These are phyloP conservation scores for Aspergillus sp. DNA, from an alignment of 2,329 filamentous ascomycete genomes.

Conservation along the genomic window DNA sequence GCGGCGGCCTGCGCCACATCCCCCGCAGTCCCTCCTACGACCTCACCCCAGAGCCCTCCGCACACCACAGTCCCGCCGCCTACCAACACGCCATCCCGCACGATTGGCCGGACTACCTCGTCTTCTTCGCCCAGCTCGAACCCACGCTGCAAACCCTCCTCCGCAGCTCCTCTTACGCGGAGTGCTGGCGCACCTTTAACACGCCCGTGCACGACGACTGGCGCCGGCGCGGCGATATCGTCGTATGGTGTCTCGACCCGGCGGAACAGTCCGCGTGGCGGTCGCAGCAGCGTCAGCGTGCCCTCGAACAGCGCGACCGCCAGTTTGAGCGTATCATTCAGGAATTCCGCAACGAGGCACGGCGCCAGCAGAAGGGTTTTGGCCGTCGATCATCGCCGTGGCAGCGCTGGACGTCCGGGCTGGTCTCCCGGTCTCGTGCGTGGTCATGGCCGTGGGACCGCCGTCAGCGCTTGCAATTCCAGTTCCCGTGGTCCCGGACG, in stretches of 20 bases:
- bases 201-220: constrained; percentile 63
- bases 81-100: constrained; percentile 21
- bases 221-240: constrained; percentile 60
- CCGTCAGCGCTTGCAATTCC: constrained; percentile 12
- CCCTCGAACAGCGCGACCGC: constrained; percentile 24
- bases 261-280: constrained; percentile 36
- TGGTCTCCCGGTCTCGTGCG: constrained; percentile 3
- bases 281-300: constrained; percentile 23
- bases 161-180: constrained; percentile 49
- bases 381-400: constrained; percentile 10
- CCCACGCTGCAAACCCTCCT: constrained; percentile 46
- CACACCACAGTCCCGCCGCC: constrained; percentile 2
- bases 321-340: constrained; percentile 38
- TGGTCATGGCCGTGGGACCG: constrained; percentile 25
- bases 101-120: constrained; percentile 49
- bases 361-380: not conserved
- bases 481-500: constrained; percentile 5
- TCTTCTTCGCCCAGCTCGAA: constrained; percentile 60
- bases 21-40: constrained; percentile 35
- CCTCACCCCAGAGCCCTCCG: not conserved
- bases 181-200: constrained; percentile 62
- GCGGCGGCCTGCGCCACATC: constrained; percentile 33
- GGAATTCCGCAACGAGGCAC: constrained; percentile 26
- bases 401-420: constrained; percentile 9
- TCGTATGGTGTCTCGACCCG: constrained; percentile 57